Evolutionary conservation across 805 yeast genomes (phyloP), one percentile per base, ranked within the genome.

Genomic region (Grigorovia yakushimaensis): DNA sequence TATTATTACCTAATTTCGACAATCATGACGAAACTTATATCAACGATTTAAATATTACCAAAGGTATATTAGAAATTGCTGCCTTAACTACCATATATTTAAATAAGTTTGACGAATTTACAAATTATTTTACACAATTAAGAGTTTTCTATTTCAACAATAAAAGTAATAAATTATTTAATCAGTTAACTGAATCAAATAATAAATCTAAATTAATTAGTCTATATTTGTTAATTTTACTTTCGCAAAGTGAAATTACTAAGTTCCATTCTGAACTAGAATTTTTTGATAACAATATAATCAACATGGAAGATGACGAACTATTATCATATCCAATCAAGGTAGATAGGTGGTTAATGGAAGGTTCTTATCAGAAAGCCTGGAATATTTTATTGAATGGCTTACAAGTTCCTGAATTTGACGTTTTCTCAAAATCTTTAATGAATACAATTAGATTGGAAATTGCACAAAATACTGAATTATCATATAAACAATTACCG

Each of bases 351-450:
- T 87, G 94, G 84, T 77, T 93, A 54, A 88, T 91, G 83, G 98
- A 93, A 68, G 98, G 98, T 40, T 84, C 91, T 54, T 93, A 89
- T 67, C 93, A 88, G 65, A 86, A 86, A 66, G 91, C 89, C 42
- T 85, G 93, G 84, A 82, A 78, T 55, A 74, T 85, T 47, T 74
- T 84, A 68, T 60, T 57, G 56, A 55, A 53, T 47, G 69, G 62
- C 7, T 55, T 52, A 45, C 62, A 58, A 41, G 79, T 82, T 54
- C 77, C 80, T 49, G 98, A 93, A 64, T 89, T 81, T 65, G 77
- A 76, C 49, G 74, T 86, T 42, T 86, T 91, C 65, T 84, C 88
- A 49, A 81, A 77, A 49, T 81, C 84, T 19, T 73, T 89, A 61
- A 76, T 83, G 56, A 74, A 75, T 55, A 87, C 96, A 1, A 84